Base-by-base conservation (phyloP, 805 yeast genomes). In the Candida oleophila region DNA sequence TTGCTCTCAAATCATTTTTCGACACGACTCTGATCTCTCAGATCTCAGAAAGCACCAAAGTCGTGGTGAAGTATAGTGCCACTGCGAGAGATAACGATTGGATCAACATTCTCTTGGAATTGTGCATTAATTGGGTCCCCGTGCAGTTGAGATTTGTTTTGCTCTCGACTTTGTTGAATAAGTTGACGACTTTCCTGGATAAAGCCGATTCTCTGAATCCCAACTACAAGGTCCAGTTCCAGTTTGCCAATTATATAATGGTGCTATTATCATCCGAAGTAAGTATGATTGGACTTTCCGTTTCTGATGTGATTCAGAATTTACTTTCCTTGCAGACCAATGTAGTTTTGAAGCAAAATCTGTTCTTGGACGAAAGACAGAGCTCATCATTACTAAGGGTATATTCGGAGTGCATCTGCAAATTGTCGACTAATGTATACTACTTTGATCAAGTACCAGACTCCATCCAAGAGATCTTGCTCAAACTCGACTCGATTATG, bases 381-480 rank as follows among this genome's bases (percentile, higher is more conserved):
- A 56, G 63, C 32, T 38, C 44, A 49, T 65, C 43, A 52, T 78
- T 58, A 56, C 78, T 56, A 39, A 57, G 41, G 63, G 77, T 55
- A 22, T 83, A 82, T 55, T 66, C 82, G 1, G 68, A 68, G 19
- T 80, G 90, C 21, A 78, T 91, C 45, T 80, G 83, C 48, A 83
- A 85, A 48, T 72, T 92, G 44, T 82, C 90, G 1, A 77, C 81
- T 2, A 96, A 90, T 61, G 78, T 83, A 11, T 90, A 90, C 57
- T 92, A 92, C 61, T 83, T 83, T 49, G 95, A 89, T 54, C 99
- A 94, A 63, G 80, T 86, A 3, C 77, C 84, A 14, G 97, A 91
- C 61, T 84, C 92, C 71, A 70, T 90, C 16, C 78, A 81, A 22
- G 96, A 87, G 48, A 69, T 90, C 14, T 65, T 83, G 37, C 54